Evolutionary conservation across 2,329 filamentous ascomycete species (phyloP), one percentile per base, ranked within the genome.

Genomic region (Mollisiaceae sp.): DNA sequence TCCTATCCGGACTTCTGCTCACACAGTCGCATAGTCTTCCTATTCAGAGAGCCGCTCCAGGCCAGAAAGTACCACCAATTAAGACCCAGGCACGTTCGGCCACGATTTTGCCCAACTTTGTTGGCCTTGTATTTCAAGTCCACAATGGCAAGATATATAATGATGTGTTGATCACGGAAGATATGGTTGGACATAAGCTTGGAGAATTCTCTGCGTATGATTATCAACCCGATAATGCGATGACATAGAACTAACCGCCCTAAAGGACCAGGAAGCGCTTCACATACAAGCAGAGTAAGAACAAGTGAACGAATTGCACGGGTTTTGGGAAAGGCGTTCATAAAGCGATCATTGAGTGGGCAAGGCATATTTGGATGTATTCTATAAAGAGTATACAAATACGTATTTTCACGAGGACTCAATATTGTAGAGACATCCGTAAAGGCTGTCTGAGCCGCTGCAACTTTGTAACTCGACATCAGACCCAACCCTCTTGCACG

Each of bases 111-210:
- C 90, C 90, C 2, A 90, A 88, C 72, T 92, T 92, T 73, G 87
- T 92, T 24, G 89, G 89, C 1, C 75, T 91, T 68, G 83, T 85
- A 72, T 92, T 92, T 75, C 85, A 89, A 70, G 84, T 92, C 35
- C 87, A 92, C 76, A 91, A 91, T 76, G 90, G 90, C 47, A 92
- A 91, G 79, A 83, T 79, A 15, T 92, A 92, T 74, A 77, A 86
- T 59, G 89, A 91, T 74, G 82, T 92, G 39, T 82, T 82, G 63
- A 88, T 92, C 67, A 91, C 89, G 1, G 90, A 92, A 76, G 88
- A 92, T 74, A 92, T 92, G 90, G 90, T 92, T 12, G 90, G 90
- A 63, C 86, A 90, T 75, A 92, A 92, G 76, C 78, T 92, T 70
- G 90, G 90, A 71, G 90, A 92, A 78, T 92, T 91, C 76, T 86